Evolutionary conservation across 768 basidiomycete genomes (phyloP).

Genomic region (Tricholoma flavovirens): DNA sequence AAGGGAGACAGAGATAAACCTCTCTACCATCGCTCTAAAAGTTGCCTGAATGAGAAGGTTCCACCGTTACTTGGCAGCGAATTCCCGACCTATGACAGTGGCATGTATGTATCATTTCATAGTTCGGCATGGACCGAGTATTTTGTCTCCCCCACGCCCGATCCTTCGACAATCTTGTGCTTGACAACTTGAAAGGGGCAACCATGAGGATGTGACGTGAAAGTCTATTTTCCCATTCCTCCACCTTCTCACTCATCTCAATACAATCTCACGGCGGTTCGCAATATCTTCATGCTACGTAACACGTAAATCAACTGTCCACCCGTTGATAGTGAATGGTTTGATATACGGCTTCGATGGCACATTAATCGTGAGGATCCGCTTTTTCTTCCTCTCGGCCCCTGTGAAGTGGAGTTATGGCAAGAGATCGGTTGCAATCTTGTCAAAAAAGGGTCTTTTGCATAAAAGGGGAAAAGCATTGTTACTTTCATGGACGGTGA

Average conservation of each 20-base stretch:
- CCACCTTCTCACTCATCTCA: slow-evolving; percentile 18
- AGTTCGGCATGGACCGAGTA: not conserved
- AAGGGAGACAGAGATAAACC: too few species aligned
- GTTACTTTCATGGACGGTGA: not conserved
- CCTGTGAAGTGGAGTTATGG: slow-evolving; percentile 17
- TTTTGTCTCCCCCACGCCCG: not conserved
- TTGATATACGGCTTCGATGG: slow-evolving; percentile 55
- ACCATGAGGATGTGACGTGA: too few species aligned
- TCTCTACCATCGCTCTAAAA: too few species aligned
- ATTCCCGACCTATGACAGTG: too few species aligned
- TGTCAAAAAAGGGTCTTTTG: slow-evolving; percentile 43
- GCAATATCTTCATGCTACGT: slow-evolving; percentile 49
- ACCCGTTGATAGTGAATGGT: slow-evolving; percentile 52
- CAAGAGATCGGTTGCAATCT: slow-evolving; percentile 53
- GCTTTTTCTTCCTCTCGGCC: slow-evolving; percentile 8
- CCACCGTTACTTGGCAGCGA: too few species aligned
- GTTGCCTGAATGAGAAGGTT: too few species aligned
- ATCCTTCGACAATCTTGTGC: too few species aligned
- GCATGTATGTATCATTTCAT: not conserved
- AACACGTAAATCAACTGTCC: slow-evolving; percentile 35
- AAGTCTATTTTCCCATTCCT: slow-evolving; percentile 14
- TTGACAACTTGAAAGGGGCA: too few species aligned
- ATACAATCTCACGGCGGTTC: slow-evolving; percentile 15
- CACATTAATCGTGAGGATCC: slow-evolving; percentile 50
- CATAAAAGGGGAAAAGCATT: not conserved